Percentiles rank a stretch among this genome's conserved stretches.
Evolutionary conservation across 2,329 filamentous ascomycete species (phyloP).

Genomic region (Penicillium sp.): DNA sequence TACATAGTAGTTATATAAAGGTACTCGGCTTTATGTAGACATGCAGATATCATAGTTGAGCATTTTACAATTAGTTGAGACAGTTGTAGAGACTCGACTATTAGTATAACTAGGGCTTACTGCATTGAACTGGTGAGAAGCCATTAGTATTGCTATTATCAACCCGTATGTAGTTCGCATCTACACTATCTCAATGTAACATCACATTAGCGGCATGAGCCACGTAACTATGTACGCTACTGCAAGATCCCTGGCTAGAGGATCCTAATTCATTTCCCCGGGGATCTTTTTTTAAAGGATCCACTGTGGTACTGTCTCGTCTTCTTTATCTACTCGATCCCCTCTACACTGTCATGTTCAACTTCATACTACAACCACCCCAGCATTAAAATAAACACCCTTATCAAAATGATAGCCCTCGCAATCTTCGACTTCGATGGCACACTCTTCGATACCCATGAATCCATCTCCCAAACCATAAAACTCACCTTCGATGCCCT

Average conservation of each 20-base stretch:
- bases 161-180: not conserved
- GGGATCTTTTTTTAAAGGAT: not conserved
- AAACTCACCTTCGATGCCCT: slow-evolving; percentile 16
- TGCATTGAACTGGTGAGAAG: not conserved
- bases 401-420: slow-evolving; percentile 10
- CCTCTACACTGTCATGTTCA: no score
- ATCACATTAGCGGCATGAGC: not conserved
- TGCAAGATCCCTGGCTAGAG: not conserved
- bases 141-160: not conserved
- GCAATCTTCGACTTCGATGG: slow-evolving; percentile 22
- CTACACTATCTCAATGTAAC: not conserved
- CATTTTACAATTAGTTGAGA: not conserved
- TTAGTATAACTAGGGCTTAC: not conserved
- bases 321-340: not conserved
- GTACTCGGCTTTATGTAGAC: no score
- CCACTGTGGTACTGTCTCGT: not conserved
- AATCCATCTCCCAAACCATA: slow-evolving; percentile 17
- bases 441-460: slow-evolving; percentile 21
- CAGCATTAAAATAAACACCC: not conserved
- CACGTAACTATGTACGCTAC: not conserved
- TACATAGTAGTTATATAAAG: no score
- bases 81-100: not conserved
- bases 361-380: not conserved
- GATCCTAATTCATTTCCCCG: not conserved
- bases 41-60: not conserved